Conservation (phyloP, 257 asterid genomes). For the Eustoma russellianum region DNA sequence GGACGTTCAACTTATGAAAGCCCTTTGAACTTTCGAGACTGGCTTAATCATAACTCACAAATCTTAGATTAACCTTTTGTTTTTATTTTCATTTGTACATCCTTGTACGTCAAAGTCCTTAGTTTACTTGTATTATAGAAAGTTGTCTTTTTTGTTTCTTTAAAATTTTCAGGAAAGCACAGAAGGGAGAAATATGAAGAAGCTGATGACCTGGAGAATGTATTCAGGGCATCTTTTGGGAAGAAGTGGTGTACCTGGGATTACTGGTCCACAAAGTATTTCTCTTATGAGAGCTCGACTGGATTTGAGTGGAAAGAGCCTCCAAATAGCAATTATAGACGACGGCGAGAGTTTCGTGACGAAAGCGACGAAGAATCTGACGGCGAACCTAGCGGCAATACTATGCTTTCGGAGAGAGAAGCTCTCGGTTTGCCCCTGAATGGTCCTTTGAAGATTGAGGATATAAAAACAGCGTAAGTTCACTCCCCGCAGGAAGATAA, state of each 20-base stretch:
- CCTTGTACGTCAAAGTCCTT: no score
- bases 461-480: slow-evolving; percentile 91
- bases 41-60: no score
- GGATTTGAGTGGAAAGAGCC: slow-evolving; percentile 40
- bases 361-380: slow-evolving; percentile 30
- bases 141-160: no score
- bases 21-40: no score
- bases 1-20: no score
- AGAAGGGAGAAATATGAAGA: slow-evolving; percentile 32
- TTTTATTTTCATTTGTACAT: no score
- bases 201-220: slow-evolving; percentile 32
- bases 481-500: no score
- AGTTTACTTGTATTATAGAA: no score
- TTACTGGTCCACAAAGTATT: slow-evolving; percentile 26
- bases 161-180: slow-evolving; percentile 36
- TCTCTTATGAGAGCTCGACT: slow-evolving; percentile 17
- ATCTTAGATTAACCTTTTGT: no score
- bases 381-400: slow-evolving; percentile 18
- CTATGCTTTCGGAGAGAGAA: slow-evolving; percentile 47
- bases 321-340: slow-evolving; percentile 26
- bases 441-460: slow-evolving; percentile 69
- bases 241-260: slow-evolving; percentile 44
- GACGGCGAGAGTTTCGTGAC: slow-evolving; percentile 21
- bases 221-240: slow-evolving; percentile 49
- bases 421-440: slow-evolving; percentile 62